Percentiles rank a stretch among this genome's conserved stretches.
phyloP scores from a whole-genome alignment of 1,139 yeast species.

The Yamadazyma sp. region DNA sequence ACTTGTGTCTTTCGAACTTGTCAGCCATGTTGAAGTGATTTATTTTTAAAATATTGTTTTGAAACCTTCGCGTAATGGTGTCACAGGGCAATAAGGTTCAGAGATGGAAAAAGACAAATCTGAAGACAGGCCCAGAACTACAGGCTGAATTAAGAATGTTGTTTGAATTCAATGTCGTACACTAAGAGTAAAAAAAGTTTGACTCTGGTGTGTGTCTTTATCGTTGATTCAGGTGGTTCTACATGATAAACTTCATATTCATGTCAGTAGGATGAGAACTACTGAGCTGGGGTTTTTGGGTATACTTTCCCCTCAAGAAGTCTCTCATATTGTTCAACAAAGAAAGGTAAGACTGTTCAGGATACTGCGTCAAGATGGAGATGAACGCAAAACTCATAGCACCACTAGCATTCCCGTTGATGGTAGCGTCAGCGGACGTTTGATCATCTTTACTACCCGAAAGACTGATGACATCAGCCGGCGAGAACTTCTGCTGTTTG shows the following conservation, averaged over 20 bases:
- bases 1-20: constrained; percentile 54
- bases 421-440: constrained; percentile 77
- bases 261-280: constrained; percentile 84
- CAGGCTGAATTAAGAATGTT: no score
- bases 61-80: no score
- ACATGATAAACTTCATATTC: constrained; percentile 56
- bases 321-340: constrained; percentile 79
- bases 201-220: no score
- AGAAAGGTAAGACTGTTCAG: constrained; percentile 74
- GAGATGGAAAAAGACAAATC: not conserved
- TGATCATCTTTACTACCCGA: constrained; percentile 92
- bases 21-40: constrained; percentile 30
- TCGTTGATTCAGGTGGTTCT: no score
- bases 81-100: not conserved
- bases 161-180: no score
- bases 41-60: not conserved
- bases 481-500: constrained; percentile 64
- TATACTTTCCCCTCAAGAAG: constrained; percentile 65
- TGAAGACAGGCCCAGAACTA: not conserved
- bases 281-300: constrained; percentile 88
- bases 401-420: constrained; percentile 79
- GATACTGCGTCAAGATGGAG: constrained; percentile 62
- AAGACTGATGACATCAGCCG: constrained; percentile 84
- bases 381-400: constrained; percentile 95
- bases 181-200: no score